Evolutionary conservation across 2,329 filamentous ascomycete genomes (phyloP).

Genomic region (Scleromitrula shiraiana): DNA sequence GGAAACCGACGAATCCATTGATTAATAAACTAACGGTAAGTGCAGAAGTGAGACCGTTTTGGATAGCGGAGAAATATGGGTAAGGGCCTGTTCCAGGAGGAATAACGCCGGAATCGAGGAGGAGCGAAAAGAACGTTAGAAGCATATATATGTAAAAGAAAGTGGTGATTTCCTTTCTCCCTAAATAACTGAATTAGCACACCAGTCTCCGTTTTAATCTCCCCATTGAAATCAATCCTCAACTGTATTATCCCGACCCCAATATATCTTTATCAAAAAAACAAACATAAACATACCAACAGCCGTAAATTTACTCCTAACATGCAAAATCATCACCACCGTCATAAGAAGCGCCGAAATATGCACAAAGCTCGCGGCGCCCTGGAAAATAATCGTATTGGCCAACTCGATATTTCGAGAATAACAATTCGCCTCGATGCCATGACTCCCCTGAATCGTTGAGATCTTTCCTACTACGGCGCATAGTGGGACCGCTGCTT

Average conservation of each 20-base stretch:
- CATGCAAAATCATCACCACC: constrained; percentile 93
- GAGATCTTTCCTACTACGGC: constrained; percentile 71
- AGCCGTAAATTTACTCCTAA: constrained; percentile 95
- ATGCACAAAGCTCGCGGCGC: constrained; percentile 83
- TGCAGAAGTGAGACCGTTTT: constrained; percentile 77
- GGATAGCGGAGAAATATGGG: constrained; percentile 84
- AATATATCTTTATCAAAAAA: background rate
- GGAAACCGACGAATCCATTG: constrained; percentile 97
- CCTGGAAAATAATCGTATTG: constrained; percentile 98
- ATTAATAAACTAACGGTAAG: constrained; percentile 84
- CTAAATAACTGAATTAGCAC: too few relatives aligned
- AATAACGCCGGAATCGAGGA: constrained; percentile 87
- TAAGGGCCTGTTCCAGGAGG: constrained; percentile 74
- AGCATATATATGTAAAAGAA: constrained; percentile 98
- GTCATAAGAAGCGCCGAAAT: constrained; percentile 89
- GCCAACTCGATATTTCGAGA: constrained; percentile 91
- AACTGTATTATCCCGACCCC: background rate
- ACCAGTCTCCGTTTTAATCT: too few relatives aligned
- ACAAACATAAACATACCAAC: constrained; percentile 57
- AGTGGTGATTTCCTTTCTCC: constrained; percentile 63
- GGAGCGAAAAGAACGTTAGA: constrained; percentile 78
- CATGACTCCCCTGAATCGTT: constrained; percentile 56
- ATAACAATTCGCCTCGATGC: constrained; percentile 87
- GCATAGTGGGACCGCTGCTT: constrained; percentile 80
- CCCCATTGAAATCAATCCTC: constrained; percentile 13